Conservation (phyloP, 371 early-diverging fungal species). For the Haplosporangium sp. region DNA sequence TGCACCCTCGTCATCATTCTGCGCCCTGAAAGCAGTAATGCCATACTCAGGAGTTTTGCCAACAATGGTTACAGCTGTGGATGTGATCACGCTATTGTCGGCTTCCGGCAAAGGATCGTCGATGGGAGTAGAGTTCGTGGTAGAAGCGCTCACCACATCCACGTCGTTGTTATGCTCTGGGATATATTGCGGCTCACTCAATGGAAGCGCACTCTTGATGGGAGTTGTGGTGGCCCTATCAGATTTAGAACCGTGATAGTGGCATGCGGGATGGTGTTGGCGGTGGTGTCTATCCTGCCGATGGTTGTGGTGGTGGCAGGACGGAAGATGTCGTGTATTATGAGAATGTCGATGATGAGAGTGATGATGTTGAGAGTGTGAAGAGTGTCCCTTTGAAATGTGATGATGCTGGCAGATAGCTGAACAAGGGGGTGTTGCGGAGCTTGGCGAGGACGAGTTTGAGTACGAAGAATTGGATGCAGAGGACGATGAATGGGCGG, state of each 20-base stretch:
- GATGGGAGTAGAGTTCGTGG: no score
- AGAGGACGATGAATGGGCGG: conserved; percentile 20
- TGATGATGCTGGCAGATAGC: conserved; percentile 22
- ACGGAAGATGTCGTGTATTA: conserved; percentile 5
- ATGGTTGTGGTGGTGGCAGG: conserved; percentile 9
- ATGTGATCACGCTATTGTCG: no score
- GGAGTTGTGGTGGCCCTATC: conserved; percentile 14
- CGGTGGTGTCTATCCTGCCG: conserved; percentile 16
- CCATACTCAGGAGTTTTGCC: conserved; percentile 38
- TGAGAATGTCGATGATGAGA: conserved; percentile 15
- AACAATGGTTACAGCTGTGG: conserved; percentile 41
- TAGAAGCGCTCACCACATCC: conserved; percentile 2
- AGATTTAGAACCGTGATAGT: conserved; percentile 21
- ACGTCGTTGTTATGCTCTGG: conserved; percentile 2
- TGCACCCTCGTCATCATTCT: conserved; percentile 8
- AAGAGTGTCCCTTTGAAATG: conserved; percentile 16
- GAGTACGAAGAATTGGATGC: conserved; percentile 41
- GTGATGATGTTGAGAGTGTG: conserved; percentile 10
- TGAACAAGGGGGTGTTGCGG: conserved; percentile 31
- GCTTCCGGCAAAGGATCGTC: no score
- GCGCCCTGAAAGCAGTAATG: conserved; percentile 23
- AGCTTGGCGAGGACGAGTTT: conserved; percentile 42
- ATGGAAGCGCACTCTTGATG: no score
- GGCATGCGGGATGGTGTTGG: conserved; percentile 34
- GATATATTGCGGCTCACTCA: background rate